Evolutionary conservation across 768 basidiomycete genomes (phyloP).

Genomic region (Hydnomerulius pinastri): DNA sequence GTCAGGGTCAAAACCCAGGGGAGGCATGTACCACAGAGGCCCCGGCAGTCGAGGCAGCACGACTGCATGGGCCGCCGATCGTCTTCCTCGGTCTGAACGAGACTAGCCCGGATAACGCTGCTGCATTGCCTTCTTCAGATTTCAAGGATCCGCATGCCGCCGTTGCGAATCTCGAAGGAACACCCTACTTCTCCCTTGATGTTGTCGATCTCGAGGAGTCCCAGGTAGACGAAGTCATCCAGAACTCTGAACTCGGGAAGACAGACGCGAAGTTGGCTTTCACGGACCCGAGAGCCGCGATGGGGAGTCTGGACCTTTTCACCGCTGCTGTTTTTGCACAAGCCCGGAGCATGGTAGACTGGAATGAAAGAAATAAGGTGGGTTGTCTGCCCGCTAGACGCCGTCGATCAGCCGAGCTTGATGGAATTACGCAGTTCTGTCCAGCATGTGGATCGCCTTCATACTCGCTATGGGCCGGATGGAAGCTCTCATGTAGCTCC

Average conservation of each 20-base stretch:
- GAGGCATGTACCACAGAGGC: constrained; percentile 26
- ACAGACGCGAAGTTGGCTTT: constrained; percentile 52
- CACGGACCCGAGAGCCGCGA: constrained; percentile 62
- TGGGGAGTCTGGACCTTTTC: constrained; percentile 58
- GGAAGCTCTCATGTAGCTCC: constrained; percentile 85
- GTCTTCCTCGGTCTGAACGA: constrained; percentile 86
- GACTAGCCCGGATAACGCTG: constrained; percentile 40
- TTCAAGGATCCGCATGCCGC: constrained; percentile 57
- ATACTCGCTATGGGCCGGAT: constrained; percentile 92
- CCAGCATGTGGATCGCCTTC: constrained; percentile 80
- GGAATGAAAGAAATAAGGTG: constrained; percentile 90
- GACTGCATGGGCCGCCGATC: constrained; percentile 59
- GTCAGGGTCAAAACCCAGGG: constrained; percentile 58
- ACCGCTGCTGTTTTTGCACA: constrained; percentile 77
- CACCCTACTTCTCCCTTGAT: constrained; percentile 84
- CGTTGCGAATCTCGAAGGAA: constrained; percentile 69
- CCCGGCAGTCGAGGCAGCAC: constrained; percentile 51
- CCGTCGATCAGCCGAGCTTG: neutral
- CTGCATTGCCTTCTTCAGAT: constrained; percentile 65
- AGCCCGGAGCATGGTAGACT: constrained; percentile 84
- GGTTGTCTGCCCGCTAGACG: constrained; percentile 5
- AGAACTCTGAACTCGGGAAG: constrained; percentile 36
- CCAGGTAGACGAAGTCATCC: constrained; percentile 44
- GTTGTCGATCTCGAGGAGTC: constrained; percentile 52
- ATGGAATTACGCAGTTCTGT: constrained; percentile 65